Evolutionary conservation across 768 basidiomycete genomes (phyloP), one percentile per base, ranked within the genome.

Genomic region (Lyophyllum atratum): DNA sequence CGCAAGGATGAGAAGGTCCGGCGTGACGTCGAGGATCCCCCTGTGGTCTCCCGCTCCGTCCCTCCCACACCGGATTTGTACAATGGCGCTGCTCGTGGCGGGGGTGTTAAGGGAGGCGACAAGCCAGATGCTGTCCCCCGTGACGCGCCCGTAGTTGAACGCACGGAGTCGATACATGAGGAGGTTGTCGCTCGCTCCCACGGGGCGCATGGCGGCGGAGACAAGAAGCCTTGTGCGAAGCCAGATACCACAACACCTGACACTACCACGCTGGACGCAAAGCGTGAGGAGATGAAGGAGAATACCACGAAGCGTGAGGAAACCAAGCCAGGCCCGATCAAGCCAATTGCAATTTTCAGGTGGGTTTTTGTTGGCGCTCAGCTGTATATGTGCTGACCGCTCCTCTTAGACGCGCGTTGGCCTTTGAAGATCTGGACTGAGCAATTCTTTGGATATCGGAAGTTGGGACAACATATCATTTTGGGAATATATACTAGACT

Each of bases 381-480:
- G 17, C 10, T 9, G 6, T n/a, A 49, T n/a, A n/a, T n/a, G n/a
- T 49, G 22, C 34, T 48, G 14, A 33, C 7, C 25, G 26, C 15
- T 21, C 33, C 24, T 34, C 25, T 1, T 15, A 55, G 54, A 33
- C 54, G 54, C 25, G 54, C 54, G 7, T 39, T 55, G 54, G 54
- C 34, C n/a, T 47, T 47, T 25, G 53, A 54, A 2, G 24, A 54
- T 29, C 53, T 54, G 10, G 53, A 54, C 31, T 54, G 45, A 54
- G 43, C 7, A 24, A 14, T 6, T 8, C 21, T 43, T 43, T 19
- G 19, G 3, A 6, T 22, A 22, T 19, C 9, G 21, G 15, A 4
- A 11, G 10, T 44, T 6, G 43, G 43, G 15, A 44, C 24, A 24
- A 40, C n/a, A 40, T 40, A 40, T 15, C n/a, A n/a, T 19, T 40